Conservation (phyloP, 2,329 filamentous ascomycete species). For the Talaromyces funiculosus region DNA sequence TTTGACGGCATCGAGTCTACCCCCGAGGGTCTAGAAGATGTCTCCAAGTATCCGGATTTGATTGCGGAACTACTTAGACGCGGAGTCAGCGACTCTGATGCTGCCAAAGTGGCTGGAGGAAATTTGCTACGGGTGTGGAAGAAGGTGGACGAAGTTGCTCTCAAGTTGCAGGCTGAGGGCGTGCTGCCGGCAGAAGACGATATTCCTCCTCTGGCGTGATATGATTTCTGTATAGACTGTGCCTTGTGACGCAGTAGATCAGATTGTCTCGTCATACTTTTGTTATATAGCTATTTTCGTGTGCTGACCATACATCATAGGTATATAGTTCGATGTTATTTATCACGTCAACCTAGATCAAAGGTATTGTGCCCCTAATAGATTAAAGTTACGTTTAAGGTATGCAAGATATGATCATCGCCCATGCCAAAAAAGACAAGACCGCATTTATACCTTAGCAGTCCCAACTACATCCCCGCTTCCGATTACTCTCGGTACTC, state of each 20-base stretch:
- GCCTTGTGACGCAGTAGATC: no score
- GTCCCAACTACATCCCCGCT: not conserved
- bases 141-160: constrained; percentile 67
- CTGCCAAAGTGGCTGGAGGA: constrained; percentile 67
- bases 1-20: constrained; percentile 64
- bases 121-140: constrained; percentile 82
- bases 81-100: constrained; percentile 69
- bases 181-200: constrained; percentile 42
- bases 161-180: constrained; percentile 56
- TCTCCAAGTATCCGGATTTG: constrained; percentile 73
- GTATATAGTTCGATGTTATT: not conserved
- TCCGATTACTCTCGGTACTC: not conserved
- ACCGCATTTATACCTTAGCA: not conserved
- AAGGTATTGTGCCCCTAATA: not conserved
- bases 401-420: not conserved
- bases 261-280: not conserved
- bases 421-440: not conserved
- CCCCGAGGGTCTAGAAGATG: constrained; percentile 74
- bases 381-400: not conserved
- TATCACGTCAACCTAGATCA: not conserved
- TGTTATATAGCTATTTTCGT: not conserved
- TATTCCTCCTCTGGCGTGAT: constrained; percentile 12
- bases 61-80: constrained; percentile 67
- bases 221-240: not conserved
- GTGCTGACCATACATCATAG: not conserved